Evolutionary conservation across 2,329 filamentous ascomycete species (phyloP).

Genomic region (Tetracladium maxilliforme): DNA sequence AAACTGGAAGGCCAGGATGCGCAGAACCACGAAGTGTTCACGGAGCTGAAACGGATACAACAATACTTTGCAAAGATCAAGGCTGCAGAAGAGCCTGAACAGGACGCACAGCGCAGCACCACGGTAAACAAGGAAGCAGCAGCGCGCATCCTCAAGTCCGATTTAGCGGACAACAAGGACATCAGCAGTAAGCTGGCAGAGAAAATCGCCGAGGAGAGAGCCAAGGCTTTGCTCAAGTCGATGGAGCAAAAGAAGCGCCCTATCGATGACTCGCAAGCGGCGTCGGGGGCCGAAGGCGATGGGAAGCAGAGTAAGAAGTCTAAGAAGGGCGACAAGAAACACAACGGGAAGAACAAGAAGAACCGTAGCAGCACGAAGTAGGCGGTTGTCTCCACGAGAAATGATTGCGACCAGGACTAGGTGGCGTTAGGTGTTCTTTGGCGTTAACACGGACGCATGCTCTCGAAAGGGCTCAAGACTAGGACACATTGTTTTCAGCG

Average conservation of each 20-base stretch:
- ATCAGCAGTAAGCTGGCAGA: conserved; percentile 33
- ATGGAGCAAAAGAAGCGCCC: conserved; percentile 14
- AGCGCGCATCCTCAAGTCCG: conserved; percentile 57
- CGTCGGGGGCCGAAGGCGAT: conserved; percentile 3
- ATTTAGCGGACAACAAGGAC: conserved; percentile 13
- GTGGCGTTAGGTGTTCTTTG: too few relatives aligned
- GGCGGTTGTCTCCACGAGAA: too few relatives aligned
- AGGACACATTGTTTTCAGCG: too few relatives aligned
- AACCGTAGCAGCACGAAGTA: too few relatives aligned
- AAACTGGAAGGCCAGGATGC: conserved; percentile 66
- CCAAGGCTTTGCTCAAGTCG: conserved; percentile 30
- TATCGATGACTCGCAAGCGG: conserved; percentile 5
- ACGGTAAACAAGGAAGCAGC: conserved; percentile 62
- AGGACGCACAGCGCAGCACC: conserved; percentile 35
- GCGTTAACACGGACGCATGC: too few relatives aligned
- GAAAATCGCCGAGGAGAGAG: conserved; percentile 30
- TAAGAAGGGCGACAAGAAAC: conserved; percentile 13
- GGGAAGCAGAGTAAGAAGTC: conserved; percentile 11
- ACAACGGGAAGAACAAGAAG: too few relatives aligned
- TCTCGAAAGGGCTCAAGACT: too few relatives aligned
- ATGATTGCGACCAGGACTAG: too few relatives aligned
- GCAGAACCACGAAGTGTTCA: conserved; percentile 73
- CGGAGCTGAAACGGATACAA: conserved; percentile 72
- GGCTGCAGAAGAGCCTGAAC: conserved; percentile 47
- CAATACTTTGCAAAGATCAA: conserved; percentile 93